Evolutionary conservation across 805 yeast species (phyloP).

Genomic region (Teunomyces cretensis): DNA sequence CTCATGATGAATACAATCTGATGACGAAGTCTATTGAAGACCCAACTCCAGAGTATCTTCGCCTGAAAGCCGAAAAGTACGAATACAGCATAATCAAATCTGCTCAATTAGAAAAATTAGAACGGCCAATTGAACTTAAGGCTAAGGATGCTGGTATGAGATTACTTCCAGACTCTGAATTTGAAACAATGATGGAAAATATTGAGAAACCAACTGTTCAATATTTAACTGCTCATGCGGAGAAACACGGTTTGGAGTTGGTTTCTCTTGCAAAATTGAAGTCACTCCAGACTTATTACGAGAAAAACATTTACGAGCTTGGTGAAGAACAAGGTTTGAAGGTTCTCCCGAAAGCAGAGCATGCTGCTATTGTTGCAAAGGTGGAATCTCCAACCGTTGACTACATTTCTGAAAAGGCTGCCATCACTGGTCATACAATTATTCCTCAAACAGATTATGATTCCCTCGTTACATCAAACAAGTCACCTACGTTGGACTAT

Average conservation of each 20-base stretch:
- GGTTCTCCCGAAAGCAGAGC: not conserved
- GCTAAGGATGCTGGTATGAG: constrained; percentile 5
- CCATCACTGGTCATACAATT: constrained; percentile 3
- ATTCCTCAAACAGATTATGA: not conserved
- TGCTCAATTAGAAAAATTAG: constrained; percentile 1
- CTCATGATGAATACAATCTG: constrained; percentile 9
- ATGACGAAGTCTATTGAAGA: constrained; percentile 7
- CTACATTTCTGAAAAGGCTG: constrained; percentile 8
- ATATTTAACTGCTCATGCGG: constrained; percentile 6
- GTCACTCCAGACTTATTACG: not conserved
- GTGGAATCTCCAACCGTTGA: constrained; percentile 13
- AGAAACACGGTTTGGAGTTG: not conserved
- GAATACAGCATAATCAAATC: constrained; percentile 7
- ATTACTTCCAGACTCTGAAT: constrained; percentile 3
- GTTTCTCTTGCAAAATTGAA: not conserved
- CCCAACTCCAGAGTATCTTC: constrained; percentile 11
- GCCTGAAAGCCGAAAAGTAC: constrained; percentile 1
- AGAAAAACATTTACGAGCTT: constrained; percentile 1
- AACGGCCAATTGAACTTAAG: not conserved
- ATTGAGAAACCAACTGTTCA: constrained; percentile 6
- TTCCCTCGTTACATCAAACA: constrained; percentile 2
- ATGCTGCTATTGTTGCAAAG: constrained; percentile 8
- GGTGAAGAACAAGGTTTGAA: constrained; percentile 8
- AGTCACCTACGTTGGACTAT: constrained; percentile 15
- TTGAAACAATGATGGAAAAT: not conserved